These are phyloP conservation scores for Leucocoprinus birnbaumii DNA, from an alignment of 768 basidiomycete genomes.

Conservation along the genomic window DNA sequence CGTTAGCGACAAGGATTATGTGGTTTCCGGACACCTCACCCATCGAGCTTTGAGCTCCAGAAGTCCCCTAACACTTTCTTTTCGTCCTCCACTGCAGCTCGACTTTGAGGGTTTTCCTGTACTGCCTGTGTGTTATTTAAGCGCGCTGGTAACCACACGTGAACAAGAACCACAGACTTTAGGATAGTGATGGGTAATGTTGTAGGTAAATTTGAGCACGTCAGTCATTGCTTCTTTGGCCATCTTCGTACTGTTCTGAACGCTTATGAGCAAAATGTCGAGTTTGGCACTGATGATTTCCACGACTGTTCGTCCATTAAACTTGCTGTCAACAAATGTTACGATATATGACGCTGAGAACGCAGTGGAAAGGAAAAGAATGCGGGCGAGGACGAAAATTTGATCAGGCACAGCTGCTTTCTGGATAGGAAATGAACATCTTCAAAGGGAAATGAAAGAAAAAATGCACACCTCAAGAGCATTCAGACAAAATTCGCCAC, in stretches of 20 bases:
- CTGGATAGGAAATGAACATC: constrained; percentile 29
- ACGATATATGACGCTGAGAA: constrained; percentile 48
- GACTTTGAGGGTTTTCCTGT: constrained; percentile 40
- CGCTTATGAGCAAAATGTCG: constrained; percentile 47
- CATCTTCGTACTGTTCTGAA: constrained; percentile 50
- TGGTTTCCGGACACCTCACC: constrained; percentile 40
- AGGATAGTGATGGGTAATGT: constrained; percentile 78
- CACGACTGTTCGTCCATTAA: constrained; percentile 50
- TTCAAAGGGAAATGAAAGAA: not conserved
- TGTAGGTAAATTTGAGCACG: constrained; percentile 81
- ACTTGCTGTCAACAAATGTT: constrained; percentile 65
- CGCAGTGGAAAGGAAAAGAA: constrained; percentile 72
- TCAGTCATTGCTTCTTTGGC: constrained; percentile 77
- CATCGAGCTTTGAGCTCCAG: constrained; percentile 73
- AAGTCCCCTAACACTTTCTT: constrained; percentile 65
- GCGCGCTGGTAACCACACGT: constrained; percentile 1
- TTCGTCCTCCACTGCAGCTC: constrained; percentile 22
- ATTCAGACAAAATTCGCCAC: constrained; percentile 52
- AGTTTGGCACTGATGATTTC: constrained; percentile 63
- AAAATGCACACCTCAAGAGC: constrained; percentile 52
- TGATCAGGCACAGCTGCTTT: constrained; percentile 60
- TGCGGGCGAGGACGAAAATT: constrained; percentile 72
- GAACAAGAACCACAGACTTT: constrained; percentile 42
- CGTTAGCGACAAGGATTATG: not conserved
- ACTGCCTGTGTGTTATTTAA: constrained; percentile 27